Evolutionary conservation across 345 rosid genomes (phyloP).

Genomic region (rapeseed (Brassica napus)): DNA sequence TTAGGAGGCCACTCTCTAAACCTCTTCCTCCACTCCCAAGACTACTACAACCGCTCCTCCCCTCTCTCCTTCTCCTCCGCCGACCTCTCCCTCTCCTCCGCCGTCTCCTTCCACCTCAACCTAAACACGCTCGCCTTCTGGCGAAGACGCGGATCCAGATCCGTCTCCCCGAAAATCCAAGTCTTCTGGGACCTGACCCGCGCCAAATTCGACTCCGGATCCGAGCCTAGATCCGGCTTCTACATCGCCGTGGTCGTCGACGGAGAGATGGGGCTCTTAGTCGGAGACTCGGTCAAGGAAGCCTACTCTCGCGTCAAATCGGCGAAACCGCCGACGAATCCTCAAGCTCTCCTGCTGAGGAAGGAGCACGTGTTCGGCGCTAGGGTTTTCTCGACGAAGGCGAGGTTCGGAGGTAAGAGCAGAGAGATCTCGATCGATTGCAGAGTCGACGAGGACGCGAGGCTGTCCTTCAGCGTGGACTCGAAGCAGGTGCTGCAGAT

Average conservation of each 20-base stretch:
- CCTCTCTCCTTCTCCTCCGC: constrained; percentile 48
- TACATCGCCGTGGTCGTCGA: constrained; percentile 75
- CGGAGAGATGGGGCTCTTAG: constrained; percentile 63
- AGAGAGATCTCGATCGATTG: constrained; percentile 76
- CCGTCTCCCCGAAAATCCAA: constrained; percentile 45
- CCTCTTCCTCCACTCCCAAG: constrained; percentile 67
- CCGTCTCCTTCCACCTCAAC: constrained; percentile 68
- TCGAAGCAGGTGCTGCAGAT: constrained; percentile 59
- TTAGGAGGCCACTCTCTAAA: constrained; percentile 83
- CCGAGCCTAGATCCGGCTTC: constrained; percentile 80
- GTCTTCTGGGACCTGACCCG: constrained; percentile 79
- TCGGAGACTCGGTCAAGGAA: constrained; percentile 68
- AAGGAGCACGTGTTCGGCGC: constrained; percentile 80
- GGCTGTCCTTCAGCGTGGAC: constrained; percentile 64
- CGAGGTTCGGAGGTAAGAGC: constrained; percentile 68
- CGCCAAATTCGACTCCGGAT: constrained; percentile 79
- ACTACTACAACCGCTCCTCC: constrained; percentile 38
- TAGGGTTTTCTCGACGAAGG: constrained; percentile 62
- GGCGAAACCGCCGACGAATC: constrained; percentile 38
- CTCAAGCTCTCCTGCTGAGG: constrained; percentile 59
- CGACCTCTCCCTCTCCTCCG: constrained; percentile 49
- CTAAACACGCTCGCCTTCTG: constrained; percentile 74
- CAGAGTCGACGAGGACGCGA: constrained; percentile 57
- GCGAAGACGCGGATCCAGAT: constrained; percentile 75
- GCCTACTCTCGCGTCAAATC: constrained; percentile 61